phyloP scores from a whole-genome alignment of 1,284 basidiomycete genomes.

The Tilletia walkeri region DNA sequence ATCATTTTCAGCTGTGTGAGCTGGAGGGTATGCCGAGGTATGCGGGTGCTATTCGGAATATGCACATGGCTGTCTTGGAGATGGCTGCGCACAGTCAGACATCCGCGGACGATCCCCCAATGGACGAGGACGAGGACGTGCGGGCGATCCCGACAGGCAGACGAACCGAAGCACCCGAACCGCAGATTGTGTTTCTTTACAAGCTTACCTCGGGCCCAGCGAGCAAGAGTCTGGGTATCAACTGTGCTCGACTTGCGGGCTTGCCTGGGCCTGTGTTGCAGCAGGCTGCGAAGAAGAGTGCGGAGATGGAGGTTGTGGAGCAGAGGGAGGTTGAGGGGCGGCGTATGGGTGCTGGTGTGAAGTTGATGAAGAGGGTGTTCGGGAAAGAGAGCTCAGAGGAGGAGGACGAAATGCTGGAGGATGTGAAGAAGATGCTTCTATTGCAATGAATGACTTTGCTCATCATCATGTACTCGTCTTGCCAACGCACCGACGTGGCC shows the following conservation, averaged over 20 bases:
- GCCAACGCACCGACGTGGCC: too few species aligned
- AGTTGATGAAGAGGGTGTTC: background rate
- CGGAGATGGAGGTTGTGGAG: conserved; percentile 13
- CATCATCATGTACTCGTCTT: too few species aligned
- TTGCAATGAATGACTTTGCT: too few species aligned
- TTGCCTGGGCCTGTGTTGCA: conserved; percentile 24
- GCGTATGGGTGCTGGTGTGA: background rate
- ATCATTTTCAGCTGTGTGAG: conserved; percentile 41
- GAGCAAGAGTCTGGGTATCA: conserved; percentile 45
- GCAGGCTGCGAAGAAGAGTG: background rate
- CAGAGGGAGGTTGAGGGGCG: background rate
- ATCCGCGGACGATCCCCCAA: background rate
- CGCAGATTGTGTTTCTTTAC: conserved; percentile 49
- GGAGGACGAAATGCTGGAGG: too few species aligned
- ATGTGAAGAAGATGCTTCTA: too few species aligned
- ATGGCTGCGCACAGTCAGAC: background rate
- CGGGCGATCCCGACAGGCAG: background rate
- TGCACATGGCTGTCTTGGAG: conserved; percentile 45
- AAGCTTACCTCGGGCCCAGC: conserved; percentile 39
- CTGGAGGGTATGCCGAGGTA: conserved; percentile 19
- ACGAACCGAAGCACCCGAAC: background rate
- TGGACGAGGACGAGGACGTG: background rate
- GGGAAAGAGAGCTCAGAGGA: background rate
- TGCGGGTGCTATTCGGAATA: conserved; percentile 28
- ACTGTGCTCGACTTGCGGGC: conserved; percentile 46